These are phyloP conservation scores for Leptomonas seymouri DNA, from an alignment of 208 protist genomes.

Conservation along the genomic window DNA sequence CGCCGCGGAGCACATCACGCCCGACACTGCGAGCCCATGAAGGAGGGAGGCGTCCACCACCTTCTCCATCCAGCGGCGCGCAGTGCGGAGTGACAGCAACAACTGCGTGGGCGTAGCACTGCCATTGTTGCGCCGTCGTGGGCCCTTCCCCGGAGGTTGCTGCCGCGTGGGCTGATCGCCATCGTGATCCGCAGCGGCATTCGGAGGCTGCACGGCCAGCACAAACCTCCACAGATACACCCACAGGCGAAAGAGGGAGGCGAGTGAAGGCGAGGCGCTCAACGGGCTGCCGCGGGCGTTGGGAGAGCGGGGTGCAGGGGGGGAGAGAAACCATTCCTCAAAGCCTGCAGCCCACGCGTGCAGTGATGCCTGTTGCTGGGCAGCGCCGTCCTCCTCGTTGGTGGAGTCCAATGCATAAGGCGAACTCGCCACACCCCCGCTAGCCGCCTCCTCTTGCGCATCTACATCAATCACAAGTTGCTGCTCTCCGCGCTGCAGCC, in stretches of 20 bases:
- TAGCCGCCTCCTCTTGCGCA: conserved; percentile 9
- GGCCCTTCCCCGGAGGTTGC: neutral
- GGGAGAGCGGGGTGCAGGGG: neutral
- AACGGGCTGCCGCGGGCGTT: neutral
- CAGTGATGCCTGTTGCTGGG: conserved; percentile 19
- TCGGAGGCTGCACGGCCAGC: conserved; percentile 17
- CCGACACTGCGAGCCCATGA: neutral
- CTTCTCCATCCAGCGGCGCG: conserved; percentile 34
- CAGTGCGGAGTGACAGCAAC: conserved; percentile 15
- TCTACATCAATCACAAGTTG: conserved; percentile 26
- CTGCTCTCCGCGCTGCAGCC: neutral
- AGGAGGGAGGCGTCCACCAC: conserved; percentile 4
- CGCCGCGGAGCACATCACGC: neutral
- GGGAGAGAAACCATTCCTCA: conserved; percentile 18
- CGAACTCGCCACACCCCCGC: conserved; percentile 7
- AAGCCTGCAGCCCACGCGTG: conserved; percentile 26
- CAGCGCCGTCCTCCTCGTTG: conserved; percentile 22
- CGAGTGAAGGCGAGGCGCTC: conserved; percentile 13
- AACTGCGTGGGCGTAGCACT: conserved; percentile 1
- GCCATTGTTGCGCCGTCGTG: neutral
- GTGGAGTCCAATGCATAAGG: conserved; percentile 1
- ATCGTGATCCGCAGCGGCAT: neutral
- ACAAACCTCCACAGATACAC: conserved; percentile 74
- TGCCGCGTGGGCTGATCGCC: neutral
- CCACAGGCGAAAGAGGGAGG: conserved; percentile 46